phyloP scores from a whole-genome alignment of 2,329 filamentous ascomycete genomes.

The Monosporascus sp. region DNA sequence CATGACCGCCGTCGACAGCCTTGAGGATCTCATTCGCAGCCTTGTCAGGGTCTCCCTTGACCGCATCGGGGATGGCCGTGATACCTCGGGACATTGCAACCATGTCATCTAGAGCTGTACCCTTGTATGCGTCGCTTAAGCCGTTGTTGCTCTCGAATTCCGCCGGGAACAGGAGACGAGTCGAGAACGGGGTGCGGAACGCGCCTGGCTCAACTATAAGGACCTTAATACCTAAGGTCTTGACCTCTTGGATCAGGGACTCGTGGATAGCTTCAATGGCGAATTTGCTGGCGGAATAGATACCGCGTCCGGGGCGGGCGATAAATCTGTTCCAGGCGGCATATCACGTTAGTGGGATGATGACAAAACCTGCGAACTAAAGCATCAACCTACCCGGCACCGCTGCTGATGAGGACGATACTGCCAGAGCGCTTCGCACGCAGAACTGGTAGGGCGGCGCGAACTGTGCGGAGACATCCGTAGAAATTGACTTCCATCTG shows the following conservation, averaged over 20 bases:
- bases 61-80: conserved; percentile 1
- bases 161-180: conserved; percentile 2
- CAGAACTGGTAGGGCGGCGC: conserved; percentile 25
- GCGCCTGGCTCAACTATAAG: conserved; percentile 13
- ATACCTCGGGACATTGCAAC: conserved; percentile 2
- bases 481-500: conserved; percentile 51
- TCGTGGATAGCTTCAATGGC: conserved; percentile 15
- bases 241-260: conserved; percentile 7
- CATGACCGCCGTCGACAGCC: conserved; percentile 9
- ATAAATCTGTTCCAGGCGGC: conserved; percentile 8
- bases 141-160: conserved; percentile 2
- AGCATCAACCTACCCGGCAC: conserved; percentile 9
- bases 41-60: conserved; percentile 12
- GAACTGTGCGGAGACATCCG: conserved; percentile 42
- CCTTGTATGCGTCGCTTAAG: conserved; percentile 12
- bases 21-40: conserved; percentile 11
- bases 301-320: conserved; percentile 6
- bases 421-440: conserved; percentile 5
- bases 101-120: conserved; percentile 11
- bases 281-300: conserved; percentile 14
- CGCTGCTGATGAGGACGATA: conserved; percentile 14
- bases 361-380: neutral
- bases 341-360: neutral
- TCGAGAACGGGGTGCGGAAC: conserved; percentile 10
- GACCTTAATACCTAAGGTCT: conserved; percentile 10